These are phyloP conservation scores for Cucumis sativus DNA, from an alignment of 306 rosid genomes.

Conservation along the genomic window DNA sequence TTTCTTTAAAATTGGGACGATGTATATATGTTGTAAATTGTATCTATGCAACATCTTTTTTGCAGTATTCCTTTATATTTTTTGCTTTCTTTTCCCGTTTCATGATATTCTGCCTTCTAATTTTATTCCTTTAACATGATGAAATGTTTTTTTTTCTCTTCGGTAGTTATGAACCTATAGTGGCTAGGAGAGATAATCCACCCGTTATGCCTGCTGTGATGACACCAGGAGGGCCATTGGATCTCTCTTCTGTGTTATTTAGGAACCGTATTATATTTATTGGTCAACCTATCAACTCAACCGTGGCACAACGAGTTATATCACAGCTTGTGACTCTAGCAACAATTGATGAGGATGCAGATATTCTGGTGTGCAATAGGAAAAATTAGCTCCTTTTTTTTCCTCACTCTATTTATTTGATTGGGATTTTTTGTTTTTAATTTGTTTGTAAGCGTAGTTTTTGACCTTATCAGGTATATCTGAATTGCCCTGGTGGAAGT, in stretches of 20 bases:
- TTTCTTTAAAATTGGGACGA: not conserved
- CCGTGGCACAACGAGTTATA: slow-evolving; percentile 91
- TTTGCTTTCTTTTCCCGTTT: not conserved
- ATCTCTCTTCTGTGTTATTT: slow-evolving; percentile 73
- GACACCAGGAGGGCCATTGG: slow-evolving; percentile 90
- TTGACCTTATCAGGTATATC: slow-evolving; percentile 45
- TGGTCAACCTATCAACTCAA: slow-evolving; percentile 74
- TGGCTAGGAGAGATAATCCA: slow-evolving; percentile 67
- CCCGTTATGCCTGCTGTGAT: slow-evolving; percentile 77
- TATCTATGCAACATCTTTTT: not conserved
- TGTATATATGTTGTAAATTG: not conserved
- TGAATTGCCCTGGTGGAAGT: slow-evolving; percentile 97
- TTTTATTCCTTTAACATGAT: not conserved
- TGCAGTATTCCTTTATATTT: not conserved
- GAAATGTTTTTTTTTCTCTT: slow-evolving; percentile 3
- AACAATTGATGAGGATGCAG: slow-evolving; percentile 61
- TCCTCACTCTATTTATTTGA: not conserved
- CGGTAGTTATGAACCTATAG: slow-evolving; percentile 53
- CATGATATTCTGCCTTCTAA: not conserved
- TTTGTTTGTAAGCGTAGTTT: not conserved
- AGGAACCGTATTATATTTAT: slow-evolving; percentile 87
- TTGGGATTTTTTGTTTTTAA: not conserved
- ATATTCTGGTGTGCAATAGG: slow-evolving; percentile 55
- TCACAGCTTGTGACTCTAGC: slow-evolving; percentile 94
- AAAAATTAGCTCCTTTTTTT: slow-evolving; percentile 5